phyloP scores from a whole-genome alignment of 257 asterid genomes.

The Craterostigma plantagineum region DNA sequence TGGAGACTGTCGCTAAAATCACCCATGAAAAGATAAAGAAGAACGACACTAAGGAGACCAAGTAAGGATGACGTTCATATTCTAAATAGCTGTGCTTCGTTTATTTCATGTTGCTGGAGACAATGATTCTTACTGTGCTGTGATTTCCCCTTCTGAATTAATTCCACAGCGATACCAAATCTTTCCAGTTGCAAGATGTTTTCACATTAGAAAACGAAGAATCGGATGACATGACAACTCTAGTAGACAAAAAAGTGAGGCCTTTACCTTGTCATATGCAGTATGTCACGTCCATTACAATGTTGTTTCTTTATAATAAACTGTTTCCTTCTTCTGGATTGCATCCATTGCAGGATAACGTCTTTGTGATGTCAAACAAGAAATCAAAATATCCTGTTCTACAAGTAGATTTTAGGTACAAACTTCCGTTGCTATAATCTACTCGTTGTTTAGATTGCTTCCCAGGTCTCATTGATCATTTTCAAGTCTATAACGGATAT shows the following conservation, averaged over 20 bases:
- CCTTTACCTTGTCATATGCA: slow-evolving; percentile 1
- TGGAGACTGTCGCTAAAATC: slow-evolving; percentile 83
- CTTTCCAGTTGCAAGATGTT: slow-evolving; percentile 68
- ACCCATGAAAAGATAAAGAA: slow-evolving; percentile 71
- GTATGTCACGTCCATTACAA: slow-evolving; percentile 3
- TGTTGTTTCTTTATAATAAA: not conserved
- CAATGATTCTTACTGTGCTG: too few species aligned
- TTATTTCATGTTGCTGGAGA: too few species aligned
- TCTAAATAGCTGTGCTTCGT: too few species aligned
- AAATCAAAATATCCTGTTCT: slow-evolving; percentile 89
- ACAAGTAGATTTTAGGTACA: slow-evolving; percentile 81
- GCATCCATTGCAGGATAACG: slow-evolving; percentile 45
- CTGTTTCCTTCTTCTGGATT: slow-evolving; percentile 4
- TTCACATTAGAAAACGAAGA: slow-evolving; percentile 61
- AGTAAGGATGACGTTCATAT: slow-evolving; percentile 23
- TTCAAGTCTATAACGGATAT: too few species aligned
- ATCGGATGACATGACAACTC: slow-evolving; percentile 51
- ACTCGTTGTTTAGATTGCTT: too few species aligned
- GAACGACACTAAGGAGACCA: slow-evolving; percentile 59
- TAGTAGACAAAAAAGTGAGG: slow-evolving; percentile 63
- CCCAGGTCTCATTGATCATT: too few species aligned
- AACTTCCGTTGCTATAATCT: not conserved
- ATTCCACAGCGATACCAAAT: slow-evolving; percentile 42
- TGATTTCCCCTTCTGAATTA: slow-evolving; percentile 7
- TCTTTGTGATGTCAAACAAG: slow-evolving; percentile 82